Conservation (phyloP, 208 protist species). For the Leishmania amazonensis region DNA sequence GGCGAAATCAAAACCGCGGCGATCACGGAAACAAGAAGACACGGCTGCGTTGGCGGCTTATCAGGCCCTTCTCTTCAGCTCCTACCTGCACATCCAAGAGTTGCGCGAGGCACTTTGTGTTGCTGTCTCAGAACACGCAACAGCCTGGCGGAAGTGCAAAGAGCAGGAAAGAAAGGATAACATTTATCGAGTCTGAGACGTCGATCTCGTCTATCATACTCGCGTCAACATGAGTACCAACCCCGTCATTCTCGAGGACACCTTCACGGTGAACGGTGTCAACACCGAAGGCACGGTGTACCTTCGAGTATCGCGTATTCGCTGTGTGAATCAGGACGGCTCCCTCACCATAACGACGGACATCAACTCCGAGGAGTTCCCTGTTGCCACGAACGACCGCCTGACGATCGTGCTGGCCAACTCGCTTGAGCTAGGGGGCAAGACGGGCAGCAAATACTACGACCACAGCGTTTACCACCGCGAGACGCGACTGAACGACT, state of each 20-base stretch:
- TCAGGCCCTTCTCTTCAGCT: not conserved
- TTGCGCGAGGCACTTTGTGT: not conserved
- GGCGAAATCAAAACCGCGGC: not conserved
- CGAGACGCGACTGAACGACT: conserved; percentile 93
- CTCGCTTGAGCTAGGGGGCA: conserved; percentile 90
- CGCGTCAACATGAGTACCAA: conserved; percentile 48
- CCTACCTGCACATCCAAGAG: not conserved
- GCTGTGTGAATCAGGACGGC: conserved; percentile 80
- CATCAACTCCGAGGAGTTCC: conserved; percentile 97
- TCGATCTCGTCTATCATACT: conserved; percentile 2
- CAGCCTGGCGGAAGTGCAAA: not conserved
- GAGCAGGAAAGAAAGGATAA: not conserved
- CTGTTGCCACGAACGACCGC: conserved; percentile 90
- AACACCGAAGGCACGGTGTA: conserved; percentile 86
- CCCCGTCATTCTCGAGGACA: conserved; percentile 90
- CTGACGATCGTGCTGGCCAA: conserved; percentile 95
- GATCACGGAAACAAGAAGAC: not conserved
- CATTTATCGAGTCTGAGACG: not conserved
- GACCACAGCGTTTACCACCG: conserved; percentile 92
- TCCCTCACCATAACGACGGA: conserved; percentile 86
- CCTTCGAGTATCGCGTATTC: conserved; percentile 83
- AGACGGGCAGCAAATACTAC: conserved; percentile 81
- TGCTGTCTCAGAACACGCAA: not conserved
- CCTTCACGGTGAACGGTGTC: conserved; percentile 80
- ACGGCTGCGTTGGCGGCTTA: not conserved